A percentile compares a stretch with the other conserved stretches of the same genome.
phyloP scores from a whole-genome alignment of 257 asterid species.

The Salvia splendens region DNA sequence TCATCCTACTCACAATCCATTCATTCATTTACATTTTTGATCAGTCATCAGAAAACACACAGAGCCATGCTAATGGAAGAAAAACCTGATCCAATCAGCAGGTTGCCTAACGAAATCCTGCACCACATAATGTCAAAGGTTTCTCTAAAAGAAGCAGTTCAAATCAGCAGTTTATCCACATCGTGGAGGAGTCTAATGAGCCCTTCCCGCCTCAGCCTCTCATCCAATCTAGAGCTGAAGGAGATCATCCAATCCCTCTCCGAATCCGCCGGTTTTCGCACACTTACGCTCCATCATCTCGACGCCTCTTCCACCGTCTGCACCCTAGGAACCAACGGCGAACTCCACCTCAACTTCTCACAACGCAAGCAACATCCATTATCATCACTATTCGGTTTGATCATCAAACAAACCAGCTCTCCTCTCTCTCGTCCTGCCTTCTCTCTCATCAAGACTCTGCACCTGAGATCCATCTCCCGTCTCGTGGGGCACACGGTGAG shows the following conservation, averaged over 20 bases:
- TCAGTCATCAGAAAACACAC: background rate
- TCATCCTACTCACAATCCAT: background rate
- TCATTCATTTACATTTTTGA: background rate
- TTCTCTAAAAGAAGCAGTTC: constrained; percentile 32
- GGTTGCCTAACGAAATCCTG: constrained; percentile 22
- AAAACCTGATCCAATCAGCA: constrained; percentile 23
- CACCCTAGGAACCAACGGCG: constrained; percentile 23
- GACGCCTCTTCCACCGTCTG: background rate
- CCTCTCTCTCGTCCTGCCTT: background rate
- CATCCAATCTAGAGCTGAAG: background rate
- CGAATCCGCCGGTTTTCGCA: background rate
- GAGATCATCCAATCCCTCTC: background rate
- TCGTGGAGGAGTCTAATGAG: constrained; percentile 24
- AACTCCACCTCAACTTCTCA: constrained; percentile 31
- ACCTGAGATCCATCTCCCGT: constrained; percentile 29
- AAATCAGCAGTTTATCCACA: constrained; percentile 22
- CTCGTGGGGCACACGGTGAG: constrained; percentile 17
- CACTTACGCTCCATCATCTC: constrained; percentile 10
- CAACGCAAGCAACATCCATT: background rate
- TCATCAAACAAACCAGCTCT: background rate
- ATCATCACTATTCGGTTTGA: background rate
- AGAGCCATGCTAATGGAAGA: constrained; percentile 15
- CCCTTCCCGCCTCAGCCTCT: background rate
- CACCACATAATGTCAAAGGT: constrained; percentile 23
- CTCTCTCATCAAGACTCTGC: constrained; percentile 18